These are phyloP conservation scores for Solanum hybrid DNA, from an alignment of 305 asterid species.

Conservation along the genomic window DNA sequence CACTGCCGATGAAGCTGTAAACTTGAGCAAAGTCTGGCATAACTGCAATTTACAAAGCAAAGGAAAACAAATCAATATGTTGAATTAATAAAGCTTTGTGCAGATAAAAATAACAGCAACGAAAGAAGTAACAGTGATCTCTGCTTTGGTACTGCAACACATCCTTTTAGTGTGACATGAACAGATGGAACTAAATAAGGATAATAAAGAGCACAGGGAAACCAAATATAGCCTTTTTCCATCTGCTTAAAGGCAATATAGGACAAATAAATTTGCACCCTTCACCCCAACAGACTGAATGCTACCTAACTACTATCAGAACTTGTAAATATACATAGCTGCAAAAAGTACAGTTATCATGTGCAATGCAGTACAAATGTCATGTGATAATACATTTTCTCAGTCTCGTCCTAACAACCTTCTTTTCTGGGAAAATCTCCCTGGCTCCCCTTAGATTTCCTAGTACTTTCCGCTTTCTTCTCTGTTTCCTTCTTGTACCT, in stretches of 20 bases:
- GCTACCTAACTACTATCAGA: background rate
- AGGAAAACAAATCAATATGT: background rate
- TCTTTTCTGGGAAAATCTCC: background rate
- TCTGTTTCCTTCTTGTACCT: background rate
- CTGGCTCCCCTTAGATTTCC: background rate
- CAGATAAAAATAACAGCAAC: background rate
- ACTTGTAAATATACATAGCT: background rate
- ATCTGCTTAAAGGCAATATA: background rate
- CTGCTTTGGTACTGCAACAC: background rate
- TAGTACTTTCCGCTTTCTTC: background rate
- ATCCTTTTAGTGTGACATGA: background rate
- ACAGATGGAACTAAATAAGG: background rate
- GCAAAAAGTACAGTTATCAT: background rate
- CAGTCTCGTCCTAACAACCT: background rate
- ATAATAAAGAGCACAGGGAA: background rate
- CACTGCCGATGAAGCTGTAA: constrained; percentile 73
- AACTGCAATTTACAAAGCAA: constrained; percentile 29
- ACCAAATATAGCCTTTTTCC: background rate
- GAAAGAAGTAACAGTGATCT: background rate
- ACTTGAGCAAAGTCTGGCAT: constrained; percentile 83
- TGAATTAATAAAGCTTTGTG: background rate
- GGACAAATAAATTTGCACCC: background rate
- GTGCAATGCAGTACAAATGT: background rate
- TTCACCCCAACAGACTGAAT: background rate
- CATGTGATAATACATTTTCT: background rate